Evolutionary conservation across 2,329 filamentous ascomycete species (phyloP), one percentile per base, ranked within the genome.

Genomic region (Xylariales sp.): DNA sequence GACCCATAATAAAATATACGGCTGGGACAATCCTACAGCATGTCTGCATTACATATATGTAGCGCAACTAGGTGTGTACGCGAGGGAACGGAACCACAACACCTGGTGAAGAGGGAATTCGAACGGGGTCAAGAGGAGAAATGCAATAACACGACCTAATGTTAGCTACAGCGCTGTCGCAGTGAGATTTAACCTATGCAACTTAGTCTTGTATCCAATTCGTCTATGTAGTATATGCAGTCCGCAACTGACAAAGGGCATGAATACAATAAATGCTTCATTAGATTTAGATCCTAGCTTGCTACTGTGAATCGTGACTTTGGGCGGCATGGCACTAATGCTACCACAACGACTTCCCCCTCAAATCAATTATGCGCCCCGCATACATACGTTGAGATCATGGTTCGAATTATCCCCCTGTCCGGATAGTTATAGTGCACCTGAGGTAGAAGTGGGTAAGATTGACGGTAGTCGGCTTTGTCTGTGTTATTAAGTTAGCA

Each of bases 401-500:
- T 9, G 5, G 16, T 43, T 45, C 36, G 10, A 23, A 10, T 36
- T 46, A 50, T 55, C 7, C 12, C 4, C 43, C 32, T 6, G 23
- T 32, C 28, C 12, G 5, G 39, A n/a, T 41, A 32, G 7, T 23
- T 41, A 45, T 4, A 43, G 14, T 55, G 36, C 14, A 30, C 18
- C 12, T 30, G 34, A 1, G 7, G 34, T 3, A 30, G 3, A 23
- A 23, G 23, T 23, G 23, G 23, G 23, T 10, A 28, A 23, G 16
- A 43, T 18, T 28, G 12, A 36, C 6, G 39, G 18, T 49, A 43
- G 52, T 39, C 12, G 39, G 23, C 18, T 28, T n/a, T 41, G 6
- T 50, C 57, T 68, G 12, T 50, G 59, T 53, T 12, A 39, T 49
- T 61, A 52, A 12, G 53, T 66, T n/a, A 59, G 62, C 52, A 50